Conservation (phyloP, 768 basidiomycete genomes). For the Lactarius indigo region DNA sequence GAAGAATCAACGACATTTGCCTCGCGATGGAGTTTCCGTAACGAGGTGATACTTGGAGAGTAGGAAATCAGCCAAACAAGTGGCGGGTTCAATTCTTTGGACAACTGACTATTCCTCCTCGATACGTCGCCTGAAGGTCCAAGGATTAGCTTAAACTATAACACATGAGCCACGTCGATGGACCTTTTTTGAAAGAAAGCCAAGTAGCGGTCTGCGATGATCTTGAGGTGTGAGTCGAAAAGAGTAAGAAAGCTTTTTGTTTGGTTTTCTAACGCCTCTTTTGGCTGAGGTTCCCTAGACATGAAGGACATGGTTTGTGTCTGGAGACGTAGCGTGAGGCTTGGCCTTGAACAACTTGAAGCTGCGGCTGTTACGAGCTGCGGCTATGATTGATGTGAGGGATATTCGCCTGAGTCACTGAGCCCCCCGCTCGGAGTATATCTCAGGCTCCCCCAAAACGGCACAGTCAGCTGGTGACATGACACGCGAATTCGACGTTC, state of each 20-base stretch:
- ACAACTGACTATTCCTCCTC: slow-evolving; percentile 77
- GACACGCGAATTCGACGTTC: neutral
- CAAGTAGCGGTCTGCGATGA: slow-evolving; percentile 73
- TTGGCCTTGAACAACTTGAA: too few relatives aligned
- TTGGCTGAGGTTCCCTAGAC: slow-evolving; percentile 16
- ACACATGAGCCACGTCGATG: slow-evolving; percentile 25
- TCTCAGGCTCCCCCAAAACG: too few relatives aligned
- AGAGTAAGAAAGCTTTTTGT: slow-evolving; percentile 50
- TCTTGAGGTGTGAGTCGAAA: slow-evolving; percentile 68
- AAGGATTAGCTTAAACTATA: slow-evolving; percentile 18
- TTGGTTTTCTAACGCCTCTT: slow-evolving; percentile 15
- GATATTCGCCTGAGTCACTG: too few relatives aligned
- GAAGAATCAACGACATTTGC: slow-evolving; percentile 64
- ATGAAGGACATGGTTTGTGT: neutral
- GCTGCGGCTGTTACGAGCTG: too few relatives aligned
- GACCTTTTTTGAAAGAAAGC: slow-evolving; percentile 85
- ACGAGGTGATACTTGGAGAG: slow-evolving; percentile 58
- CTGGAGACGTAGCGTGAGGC: too few relatives aligned
- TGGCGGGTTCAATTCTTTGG: slow-evolving; percentile 4
- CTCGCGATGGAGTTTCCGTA: slow-evolving; percentile 69
- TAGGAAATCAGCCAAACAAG: neutral
- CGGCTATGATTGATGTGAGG: too few relatives aligned
- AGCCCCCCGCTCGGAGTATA: too few relatives aligned
- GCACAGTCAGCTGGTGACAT: too few relatives aligned
- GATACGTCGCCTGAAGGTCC: slow-evolving; percentile 58